phyloP scores from a whole-genome alignment of 2,329 filamentous ascomycete species.

The Dactylellina sp. region DNA sequence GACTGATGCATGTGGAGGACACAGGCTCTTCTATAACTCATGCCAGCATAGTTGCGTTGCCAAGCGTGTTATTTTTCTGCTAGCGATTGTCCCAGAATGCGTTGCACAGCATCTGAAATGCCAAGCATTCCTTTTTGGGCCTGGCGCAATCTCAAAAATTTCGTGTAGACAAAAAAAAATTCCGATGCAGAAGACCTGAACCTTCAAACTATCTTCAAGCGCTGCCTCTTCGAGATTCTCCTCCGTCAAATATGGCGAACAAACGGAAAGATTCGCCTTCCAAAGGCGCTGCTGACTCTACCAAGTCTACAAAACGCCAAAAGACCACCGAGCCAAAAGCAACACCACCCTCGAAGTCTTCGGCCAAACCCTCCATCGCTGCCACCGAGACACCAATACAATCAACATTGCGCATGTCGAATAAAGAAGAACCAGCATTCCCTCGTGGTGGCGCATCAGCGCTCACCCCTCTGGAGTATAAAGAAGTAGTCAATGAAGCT shows the following conservation, averaged over 20 bases:
- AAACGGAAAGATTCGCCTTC: slow-evolving; percentile 53
- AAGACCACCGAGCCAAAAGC: slow-evolving; percentile 34
- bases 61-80: too few species aligned
- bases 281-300: slow-evolving; percentile 41
- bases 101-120: background rate
- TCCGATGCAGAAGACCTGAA: slow-evolving; percentile 11
- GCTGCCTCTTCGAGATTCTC: background rate
- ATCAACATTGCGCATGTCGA: slow-evolving; percentile 62
- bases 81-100: background rate
- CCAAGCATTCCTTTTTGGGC: slow-evolving; percentile 8
- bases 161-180: slow-evolving; percentile 44
- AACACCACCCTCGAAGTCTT: slow-evolving; percentile 22
- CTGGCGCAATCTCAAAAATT: slow-evolving; percentile 28
- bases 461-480: slow-evolving; percentile 91
- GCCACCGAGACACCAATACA: slow-evolving; percentile 12
- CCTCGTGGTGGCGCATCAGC: slow-evolving; percentile 91
- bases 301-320: slow-evolving; percentile 52
- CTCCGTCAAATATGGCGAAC: slow-evolving; percentile 32
- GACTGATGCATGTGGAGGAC: too few species aligned
- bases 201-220: slow-evolving; percentile 14
- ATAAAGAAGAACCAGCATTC: slow-evolving; percentile 88
- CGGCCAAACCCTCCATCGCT: slow-evolving; percentile 9
- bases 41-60: too few species aligned
- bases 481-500: slow-evolving; percentile 94
- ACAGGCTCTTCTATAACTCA: too few species aligned